phyloP scores from a whole-genome alignment of 2,329 filamentous ascomycete genomes.

The Diaporthe batatas region DNA sequence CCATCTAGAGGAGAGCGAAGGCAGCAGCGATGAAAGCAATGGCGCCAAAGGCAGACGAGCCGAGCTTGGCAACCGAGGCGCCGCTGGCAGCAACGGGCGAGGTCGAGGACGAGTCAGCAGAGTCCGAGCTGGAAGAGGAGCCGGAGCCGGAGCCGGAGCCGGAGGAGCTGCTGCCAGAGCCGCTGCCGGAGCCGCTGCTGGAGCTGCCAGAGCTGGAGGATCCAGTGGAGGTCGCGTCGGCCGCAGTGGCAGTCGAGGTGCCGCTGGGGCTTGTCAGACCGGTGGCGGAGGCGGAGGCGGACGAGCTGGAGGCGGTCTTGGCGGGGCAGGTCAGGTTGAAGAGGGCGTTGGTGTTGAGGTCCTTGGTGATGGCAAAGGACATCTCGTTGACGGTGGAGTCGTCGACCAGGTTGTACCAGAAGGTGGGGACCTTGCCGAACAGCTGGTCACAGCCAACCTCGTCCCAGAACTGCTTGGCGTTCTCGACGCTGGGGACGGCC shows the following conservation, averaged over 20 bases:
- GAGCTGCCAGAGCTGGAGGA: conserved; percentile 53
- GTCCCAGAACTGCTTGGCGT: conserved; percentile 86
- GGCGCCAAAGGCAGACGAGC: conserved; percentile 40
- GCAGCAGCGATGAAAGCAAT: conserved; percentile 39
- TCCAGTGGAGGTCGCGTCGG: conserved; percentile 79
- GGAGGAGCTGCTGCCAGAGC: no score
- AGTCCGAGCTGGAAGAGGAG: conserved; percentile 43
- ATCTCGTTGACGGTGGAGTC: conserved; percentile 71
- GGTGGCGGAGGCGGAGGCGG: conserved; percentile 55
- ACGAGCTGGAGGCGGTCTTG: conserved; percentile 44
- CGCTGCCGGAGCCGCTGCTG: conserved; percentile 40
- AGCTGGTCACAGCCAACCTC: conserved; percentile 77
- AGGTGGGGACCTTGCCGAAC: conserved; percentile 75
- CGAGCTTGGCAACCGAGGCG: conserved; percentile 34
- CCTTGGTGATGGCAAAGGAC: conserved; percentile 78
- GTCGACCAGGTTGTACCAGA: conserved; percentile 85
- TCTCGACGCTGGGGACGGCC: conserved; percentile 73
- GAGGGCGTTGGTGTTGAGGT: conserved; percentile 65
- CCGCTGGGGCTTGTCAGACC: conserved; percentile 77
- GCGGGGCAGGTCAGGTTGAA: conserved; percentile 73
- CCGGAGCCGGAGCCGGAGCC: conserved; percentile 40
- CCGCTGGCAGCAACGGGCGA: conserved; percentile 37
- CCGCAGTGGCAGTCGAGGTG: conserved; percentile 77
- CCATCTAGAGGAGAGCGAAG: conserved; percentile 37
- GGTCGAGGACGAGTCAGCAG: conserved; percentile 20